phyloP scores from a whole-genome alignment of 148 eudicot species.

The Chenopodium suecicum region DNA sequence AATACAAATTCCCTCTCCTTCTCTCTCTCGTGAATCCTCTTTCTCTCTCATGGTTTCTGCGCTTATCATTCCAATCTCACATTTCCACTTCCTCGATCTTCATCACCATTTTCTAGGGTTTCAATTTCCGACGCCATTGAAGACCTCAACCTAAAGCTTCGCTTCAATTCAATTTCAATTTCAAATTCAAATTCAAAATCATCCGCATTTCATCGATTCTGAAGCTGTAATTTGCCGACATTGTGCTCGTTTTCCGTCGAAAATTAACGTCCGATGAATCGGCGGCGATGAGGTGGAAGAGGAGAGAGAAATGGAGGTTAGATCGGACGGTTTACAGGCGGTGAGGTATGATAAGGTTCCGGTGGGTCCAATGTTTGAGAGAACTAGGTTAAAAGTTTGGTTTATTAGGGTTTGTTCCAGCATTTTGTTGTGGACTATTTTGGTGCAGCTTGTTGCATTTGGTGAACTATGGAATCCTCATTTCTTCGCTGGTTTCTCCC shows the following conservation, averaged over 20 bases:
- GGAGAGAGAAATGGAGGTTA: conserved; percentile 65
- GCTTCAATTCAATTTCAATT: no score
- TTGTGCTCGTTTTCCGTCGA: neutral
- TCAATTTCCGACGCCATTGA: neutral
- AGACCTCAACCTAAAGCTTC: neutral
- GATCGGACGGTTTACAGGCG: conserved; percentile 59
- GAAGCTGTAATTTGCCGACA: neutral
- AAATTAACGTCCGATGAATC: conserved; percentile 22
- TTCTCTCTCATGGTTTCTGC: conserved; percentile 19
- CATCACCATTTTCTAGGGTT: conserved; percentile 22
- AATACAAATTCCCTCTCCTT: neutral
- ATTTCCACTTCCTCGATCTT: conserved; percentile 17
- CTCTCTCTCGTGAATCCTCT: conserved; percentile 12
- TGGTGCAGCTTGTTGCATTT: conserved; percentile 83
- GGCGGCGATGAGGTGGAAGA: conserved; percentile 48
- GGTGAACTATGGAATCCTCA: conserved; percentile 78
- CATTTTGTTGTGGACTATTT: conserved; percentile 87
- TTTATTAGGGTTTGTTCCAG: conserved; percentile 83
- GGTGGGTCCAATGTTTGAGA: conserved; percentile 40
- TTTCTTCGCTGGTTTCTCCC: conserved; percentile 44
- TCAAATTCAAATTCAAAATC: no score
- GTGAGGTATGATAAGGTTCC: conserved; percentile 55
- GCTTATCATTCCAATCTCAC: conserved; percentile 16
- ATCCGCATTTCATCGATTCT: neutral
- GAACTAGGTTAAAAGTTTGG: conserved; percentile 79